Evolutionary conservation across 257 asterid species (phyloP), one percentile per base, ranked within the genome.

Genomic region (Mentha longifolia): DNA sequence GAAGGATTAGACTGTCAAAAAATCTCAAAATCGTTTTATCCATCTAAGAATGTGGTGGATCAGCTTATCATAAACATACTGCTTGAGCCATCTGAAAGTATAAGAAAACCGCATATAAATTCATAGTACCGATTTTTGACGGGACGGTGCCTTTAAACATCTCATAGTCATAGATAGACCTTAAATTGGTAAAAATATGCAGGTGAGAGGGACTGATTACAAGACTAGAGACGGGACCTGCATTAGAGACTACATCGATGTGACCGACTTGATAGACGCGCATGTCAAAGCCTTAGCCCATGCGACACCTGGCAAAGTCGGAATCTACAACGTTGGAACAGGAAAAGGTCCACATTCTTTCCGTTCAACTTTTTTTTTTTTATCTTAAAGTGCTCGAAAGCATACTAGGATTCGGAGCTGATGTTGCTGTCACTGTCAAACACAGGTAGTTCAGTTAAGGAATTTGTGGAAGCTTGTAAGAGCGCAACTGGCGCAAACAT

Each of bases 401-500:
- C 12, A 6, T 16, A 13, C 11, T 50, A 8, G 7, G 47, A 42
- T 42, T 42, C 47, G 7, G 14, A 41, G 14, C 2, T 42, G 17
- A 47, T 49, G 4, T 45, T 17, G 5, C 3, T 35, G 11, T 54
- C 51, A 49, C 61, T 30, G 63, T 25, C 11, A 0, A 37, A 28
- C 2, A 50, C 79, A 76, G 85, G 83, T 49, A 81, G 83, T 49
- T 78, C 85, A 2, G 85, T 81, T 0, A 81, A 75, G 12, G 87
- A 83, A 19, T 83, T 83, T 10, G 87, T 79, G 56, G 82, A 79
- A 64, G 86, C 86, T 1, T 82, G 86, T 46, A 82, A 73, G 76
- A 79, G 55, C 65, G 84, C 86, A 0, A 82, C 86, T 0, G 84
- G 82, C 9, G 78, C 62, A 33, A 45, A 70, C 69, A 82, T 82